phyloP scores from a whole-genome alignment of 768 basidiomycete species.

The Termitomyces titanicus region DNA sequence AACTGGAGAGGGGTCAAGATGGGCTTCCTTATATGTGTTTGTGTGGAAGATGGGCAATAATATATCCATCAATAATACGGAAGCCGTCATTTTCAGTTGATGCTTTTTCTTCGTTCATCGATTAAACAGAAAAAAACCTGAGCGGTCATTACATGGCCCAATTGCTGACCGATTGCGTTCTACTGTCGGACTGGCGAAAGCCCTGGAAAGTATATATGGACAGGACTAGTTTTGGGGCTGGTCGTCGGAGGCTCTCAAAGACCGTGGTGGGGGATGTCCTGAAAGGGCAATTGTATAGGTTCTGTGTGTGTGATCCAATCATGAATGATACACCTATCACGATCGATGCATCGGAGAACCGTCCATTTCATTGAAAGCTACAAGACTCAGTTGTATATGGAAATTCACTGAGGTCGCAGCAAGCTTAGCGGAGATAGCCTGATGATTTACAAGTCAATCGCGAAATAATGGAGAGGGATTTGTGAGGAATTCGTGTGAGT shows the following conservation, averaged over 20 bases:
- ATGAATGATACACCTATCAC: neutral
- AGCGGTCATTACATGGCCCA: too few species aligned
- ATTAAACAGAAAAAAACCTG: neutral
- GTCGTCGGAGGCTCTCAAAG: constrained; percentile 30
- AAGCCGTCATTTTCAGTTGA: neutral
- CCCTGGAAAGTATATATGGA: neutral
- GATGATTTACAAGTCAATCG: neutral
- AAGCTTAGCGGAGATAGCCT: neutral
- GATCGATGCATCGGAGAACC: neutral
- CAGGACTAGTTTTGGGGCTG: too few species aligned
- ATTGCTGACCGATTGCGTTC: too few species aligned
- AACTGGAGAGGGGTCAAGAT: neutral
- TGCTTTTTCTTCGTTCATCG: neutral
- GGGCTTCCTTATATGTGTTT: constrained; percentile 11
- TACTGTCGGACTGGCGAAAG: too few species aligned
- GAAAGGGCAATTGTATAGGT: constrained; percentile 16
- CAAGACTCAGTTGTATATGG: neutral
- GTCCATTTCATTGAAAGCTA: too few species aligned
- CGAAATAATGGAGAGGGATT: neutral
- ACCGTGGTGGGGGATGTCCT: constrained; percentile 25
- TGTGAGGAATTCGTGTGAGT: constrained; percentile 5
- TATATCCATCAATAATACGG: neutral
- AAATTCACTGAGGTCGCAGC: neutral
- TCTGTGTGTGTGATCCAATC: neutral
- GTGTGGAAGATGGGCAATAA: neutral